Base-by-base conservation (phyloP, 2,329 filamentous ascomycete species). In the Bipolaris bicolor region DNA sequence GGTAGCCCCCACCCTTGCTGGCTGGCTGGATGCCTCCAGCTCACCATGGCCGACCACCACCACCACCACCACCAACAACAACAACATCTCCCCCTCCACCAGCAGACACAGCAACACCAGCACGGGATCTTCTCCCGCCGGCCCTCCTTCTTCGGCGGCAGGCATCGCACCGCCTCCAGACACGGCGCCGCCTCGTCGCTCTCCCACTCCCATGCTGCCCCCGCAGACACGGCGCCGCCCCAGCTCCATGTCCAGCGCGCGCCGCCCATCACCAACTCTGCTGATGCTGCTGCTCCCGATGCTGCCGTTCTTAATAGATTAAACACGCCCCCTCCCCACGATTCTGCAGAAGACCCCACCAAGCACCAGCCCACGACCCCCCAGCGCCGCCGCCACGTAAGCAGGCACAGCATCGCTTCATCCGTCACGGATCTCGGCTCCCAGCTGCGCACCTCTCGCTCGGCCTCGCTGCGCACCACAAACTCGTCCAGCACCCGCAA, bases 401-500 rank as follows among this genome's bases (percentile, higher is more conserved):
- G 68, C 56, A 65, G 72, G 26, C 73, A 75, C 60, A 72, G 67
- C 67, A 69, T 76, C 57, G 72, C 73, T 22, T 65, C 63, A 24
- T 73, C 70, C 16, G 71, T 78, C 37, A 70, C 72, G 18, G 77
- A 78, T 58, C 60, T 78, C 60, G 71, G 76, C 61, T 66, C 75
- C 53, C 72, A 69, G 58, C 62, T 80, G 60, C 74, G 77, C 29
- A 66, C 77, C 33, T 71, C 73, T 39, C 70, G 79, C 55, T 69
- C 72, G 50, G 74, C 76, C 55, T 79, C 77, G n/a, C 69, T 80
- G 26, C 76, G 77, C 57, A 77, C 76, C 48, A 77, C 69, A 61
- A 70, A 67, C 47, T 71, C 69, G 43, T 45, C 53, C 59, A 57
- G 58, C 63, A 65, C 72, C 48, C 56, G 61, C 36, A 62, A 55